Evolutionary conservation across 2,329 filamentous ascomycete species (phyloP).

Genomic region (Scolecobasidium constrictum): DNA sequence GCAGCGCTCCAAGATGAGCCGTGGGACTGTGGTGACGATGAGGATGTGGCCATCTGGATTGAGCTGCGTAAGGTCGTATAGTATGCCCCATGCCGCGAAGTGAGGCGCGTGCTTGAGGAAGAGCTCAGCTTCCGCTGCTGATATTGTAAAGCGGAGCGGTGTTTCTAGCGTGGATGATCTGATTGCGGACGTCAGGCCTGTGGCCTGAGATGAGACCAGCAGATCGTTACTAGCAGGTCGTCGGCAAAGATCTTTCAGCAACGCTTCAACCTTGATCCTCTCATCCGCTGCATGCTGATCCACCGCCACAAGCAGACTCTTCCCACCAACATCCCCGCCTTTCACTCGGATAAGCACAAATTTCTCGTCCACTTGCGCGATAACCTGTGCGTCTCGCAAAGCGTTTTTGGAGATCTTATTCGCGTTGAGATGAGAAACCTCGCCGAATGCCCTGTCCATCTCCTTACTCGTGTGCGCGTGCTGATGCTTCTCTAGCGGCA

Average conservation of each 20-base stretch:
- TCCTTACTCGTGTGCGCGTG: neutral
- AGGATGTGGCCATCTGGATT: conserved; percentile 19
- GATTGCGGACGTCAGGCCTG: conserved; percentile 21
- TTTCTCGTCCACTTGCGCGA: conserved; percentile 81
- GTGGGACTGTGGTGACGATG: conserved; percentile 51
- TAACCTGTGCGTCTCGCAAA: conserved; percentile 50
- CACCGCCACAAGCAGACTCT: conserved; percentile 54
- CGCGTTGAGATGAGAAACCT: conserved; percentile 12
- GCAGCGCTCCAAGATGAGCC: conserved; percentile 66
- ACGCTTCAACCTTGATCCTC: conserved; percentile 63
- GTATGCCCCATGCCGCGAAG: conserved; percentile 67
- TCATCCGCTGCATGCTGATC: conserved; percentile 97
- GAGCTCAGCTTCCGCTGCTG: conserved; percentile 46
- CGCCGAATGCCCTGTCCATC: conserved; percentile 15
- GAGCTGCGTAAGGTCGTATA: conserved; percentile 41
- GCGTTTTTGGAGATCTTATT: conserved; percentile 19
- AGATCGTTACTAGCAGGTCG: conserved; percentile 15
- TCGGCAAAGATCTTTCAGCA: conserved; percentile 50
- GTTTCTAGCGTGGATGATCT: conserved; percentile 28
- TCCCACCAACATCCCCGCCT: neutral
- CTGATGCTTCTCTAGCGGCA: conserved; percentile 11
- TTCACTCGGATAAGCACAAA: conserved; percentile 55
- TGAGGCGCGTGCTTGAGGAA: conserved; percentile 43
- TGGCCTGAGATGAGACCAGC: neutral
- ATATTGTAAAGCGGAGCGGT: conserved; percentile 55